Percentiles rank a stretch among this genome's conserved stretches.
phyloP scores from a whole-genome alignment of 2,329 filamentous ascomycete species.

The Trichoderma citrinoviride region DNA sequence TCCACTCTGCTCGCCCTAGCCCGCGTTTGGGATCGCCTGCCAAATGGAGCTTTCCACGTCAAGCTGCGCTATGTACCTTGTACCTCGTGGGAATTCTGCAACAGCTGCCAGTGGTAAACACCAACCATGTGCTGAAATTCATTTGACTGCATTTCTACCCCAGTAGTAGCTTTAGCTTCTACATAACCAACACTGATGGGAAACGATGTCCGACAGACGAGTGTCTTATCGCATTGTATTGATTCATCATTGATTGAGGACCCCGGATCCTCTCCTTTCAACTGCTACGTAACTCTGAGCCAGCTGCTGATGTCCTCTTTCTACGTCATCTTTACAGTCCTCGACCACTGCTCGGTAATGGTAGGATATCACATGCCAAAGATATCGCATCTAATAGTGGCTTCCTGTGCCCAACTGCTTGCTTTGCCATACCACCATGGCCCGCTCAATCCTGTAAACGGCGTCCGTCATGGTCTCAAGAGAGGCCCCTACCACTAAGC shows the following conservation, averaged over 20 bases:
- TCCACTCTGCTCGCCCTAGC: not conserved
- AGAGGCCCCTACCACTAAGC: constrained; percentile 35
- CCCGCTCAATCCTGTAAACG: constrained; percentile 40
- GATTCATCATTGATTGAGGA: too few species aligned
- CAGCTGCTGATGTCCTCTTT: not conserved
- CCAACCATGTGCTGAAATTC: too few species aligned
- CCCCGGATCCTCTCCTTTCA: not conserved
- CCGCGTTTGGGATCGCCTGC: not conserved
- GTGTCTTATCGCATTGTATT: too few species aligned
- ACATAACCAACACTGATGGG: too few species aligned
- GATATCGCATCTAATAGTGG: not conserved
- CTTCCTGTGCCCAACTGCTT: not conserved
- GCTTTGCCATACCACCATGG: constrained; percentile 37
- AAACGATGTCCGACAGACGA: too few species aligned
- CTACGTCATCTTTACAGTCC: not conserved
- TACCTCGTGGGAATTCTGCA: not conserved
- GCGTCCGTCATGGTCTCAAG: constrained; percentile 36
- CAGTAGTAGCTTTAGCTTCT: not conserved
- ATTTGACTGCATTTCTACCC: not conserved
- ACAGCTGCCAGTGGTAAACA: not conserved
- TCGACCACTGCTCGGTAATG: too few species aligned
- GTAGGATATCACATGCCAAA: not conserved
- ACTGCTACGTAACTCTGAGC: too few species aligned
- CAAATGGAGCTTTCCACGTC: not conserved
- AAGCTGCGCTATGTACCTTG: not conserved